Evolutionary conservation across 2,329 filamentous ascomycete genomes (phyloP), one percentile per base, ranked within the genome.

Genomic region (Corinectria fuckeliana): DNA sequence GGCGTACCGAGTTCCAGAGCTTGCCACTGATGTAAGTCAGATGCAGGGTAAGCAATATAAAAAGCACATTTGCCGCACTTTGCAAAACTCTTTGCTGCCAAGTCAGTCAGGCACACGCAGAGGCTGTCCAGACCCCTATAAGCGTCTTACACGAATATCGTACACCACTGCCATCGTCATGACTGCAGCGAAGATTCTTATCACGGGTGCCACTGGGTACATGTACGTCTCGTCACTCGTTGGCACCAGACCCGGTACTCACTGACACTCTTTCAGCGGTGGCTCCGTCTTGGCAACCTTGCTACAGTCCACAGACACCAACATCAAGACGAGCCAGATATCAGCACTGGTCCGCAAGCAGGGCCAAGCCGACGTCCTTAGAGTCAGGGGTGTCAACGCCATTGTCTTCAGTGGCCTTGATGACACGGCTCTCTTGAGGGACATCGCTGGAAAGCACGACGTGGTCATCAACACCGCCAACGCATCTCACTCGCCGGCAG

Each of bases 381-480:
- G 39, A 9, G 16, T 56, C 2, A 59, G 63, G 21, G 65, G 70
- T 13, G 54, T 73, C 45, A 62, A 63, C 9, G 42, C 64, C 10
- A 57, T 73, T 44, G 25, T 72, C 21, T 70, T 71, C 30, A 47
- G 51, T 20, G 61, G 53, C 16, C 63, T 73, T 25, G 65, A 73
- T 36, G 66, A 74, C 52, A 57, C 60, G 0, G 63, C 65, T 4
- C 14, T 60, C 10, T 20, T 73, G 7, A 60, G 49, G 34, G 55
- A 59, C 10, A 49, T 56, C 6, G 72, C 72, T 1, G 61, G 63
- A 38, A 60, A 71, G 50, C 62, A 71, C 20, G 71, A 73, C 41
- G 61, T 82, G 52, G 74, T 84, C 7, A 75, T 84, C 49, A 77
- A 81, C 62, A 73, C 78, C 1, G 77, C 78, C 1, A 67, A 69